phyloP scores from a whole-genome alignment of 768 basidiomycete species.

The Exsudoporus frostii region DNA sequence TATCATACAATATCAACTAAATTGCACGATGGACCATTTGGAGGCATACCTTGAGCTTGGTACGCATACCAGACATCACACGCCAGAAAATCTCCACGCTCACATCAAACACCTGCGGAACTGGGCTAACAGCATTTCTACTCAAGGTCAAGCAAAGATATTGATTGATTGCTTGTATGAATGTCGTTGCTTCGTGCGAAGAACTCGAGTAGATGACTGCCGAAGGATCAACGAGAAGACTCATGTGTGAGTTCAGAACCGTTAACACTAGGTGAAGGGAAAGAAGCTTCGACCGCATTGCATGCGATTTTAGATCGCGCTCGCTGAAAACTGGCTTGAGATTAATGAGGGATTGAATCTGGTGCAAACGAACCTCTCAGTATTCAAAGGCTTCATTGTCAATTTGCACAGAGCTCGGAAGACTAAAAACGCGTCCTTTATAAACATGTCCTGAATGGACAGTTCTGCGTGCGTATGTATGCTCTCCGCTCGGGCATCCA shows the following conservation, averaged over 20 bases:
- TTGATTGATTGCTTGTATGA: conserved; percentile 92
- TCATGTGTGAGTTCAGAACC: conserved; percentile 88
- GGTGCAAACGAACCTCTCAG: conserved; percentile 68
- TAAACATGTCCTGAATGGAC: conserved; percentile 81
- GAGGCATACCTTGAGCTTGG: conserved; percentile 80
- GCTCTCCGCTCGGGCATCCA: conserved; percentile 18
- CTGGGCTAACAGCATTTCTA: conserved; percentile 92
- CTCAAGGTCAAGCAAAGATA: conserved; percentile 92
- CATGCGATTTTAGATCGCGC: conserved; percentile 92
- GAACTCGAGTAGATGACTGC: conserved; percentile 93
- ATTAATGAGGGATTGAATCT: conserved; percentile 1
- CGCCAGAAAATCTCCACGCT: conserved; percentile 99
- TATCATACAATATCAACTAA: conserved; percentile 6
- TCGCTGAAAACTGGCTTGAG: conserved; percentile 52
- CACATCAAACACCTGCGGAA: conserved; percentile 95
- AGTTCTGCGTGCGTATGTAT: conserved; percentile 42
- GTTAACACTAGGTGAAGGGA: conserved; percentile 93
- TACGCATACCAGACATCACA: conserved; percentile 89
- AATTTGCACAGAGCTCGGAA: conserved; percentile 96
- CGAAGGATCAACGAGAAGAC: conserved; percentile 80
- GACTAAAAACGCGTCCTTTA: conserved; percentile 97
- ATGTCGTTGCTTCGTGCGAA: conserved; percentile 81
- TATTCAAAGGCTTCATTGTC: conserved; percentile 94
- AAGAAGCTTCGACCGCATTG: conserved; percentile 94
- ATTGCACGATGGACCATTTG: background rate